phyloP scores from a whole-genome alignment of 352 stramenopile genomes.

The Pythium periplocum region DNA sequence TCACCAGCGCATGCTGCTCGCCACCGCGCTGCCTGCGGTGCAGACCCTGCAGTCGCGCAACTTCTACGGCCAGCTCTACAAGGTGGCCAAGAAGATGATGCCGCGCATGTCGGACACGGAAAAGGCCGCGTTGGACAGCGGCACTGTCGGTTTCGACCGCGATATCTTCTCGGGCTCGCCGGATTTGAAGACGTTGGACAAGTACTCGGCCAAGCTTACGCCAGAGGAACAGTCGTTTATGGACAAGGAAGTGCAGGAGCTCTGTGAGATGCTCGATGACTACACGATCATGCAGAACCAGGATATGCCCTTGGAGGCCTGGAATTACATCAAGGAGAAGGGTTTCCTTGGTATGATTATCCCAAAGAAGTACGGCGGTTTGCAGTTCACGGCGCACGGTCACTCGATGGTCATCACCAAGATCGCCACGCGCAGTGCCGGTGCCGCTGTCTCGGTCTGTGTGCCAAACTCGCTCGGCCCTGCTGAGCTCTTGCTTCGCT shows the following conservation, averaged over 20 bases:
- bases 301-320: conserved; percentile 90
- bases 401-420: conserved; percentile 93
- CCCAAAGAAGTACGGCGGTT: conserved; percentile 93
- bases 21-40: conserved; percentile 36
- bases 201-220: conserved; percentile 92
- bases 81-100: conserved; percentile 94
- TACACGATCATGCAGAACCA: conserved; percentile 90
- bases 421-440: conserved; percentile 88
- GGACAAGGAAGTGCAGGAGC: conserved; percentile 93
- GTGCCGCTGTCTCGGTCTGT: conserved; percentile 92
- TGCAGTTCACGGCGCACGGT: conserved; percentile 87
- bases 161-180: conserved; percentile 96
- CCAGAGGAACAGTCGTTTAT: conserved; percentile 94
- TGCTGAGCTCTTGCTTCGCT: conserved; percentile 94
- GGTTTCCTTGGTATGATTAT: conserved; percentile 99
- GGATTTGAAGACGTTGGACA: conserved; percentile 89
- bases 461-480: conserved; percentile 97
- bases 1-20: conserved; percentile 6
- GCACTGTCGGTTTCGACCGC: conserved; percentile 96
- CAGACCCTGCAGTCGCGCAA: conserved; percentile 64
- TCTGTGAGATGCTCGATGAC: conserved; percentile 96
- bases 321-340: conserved; percentile 96
- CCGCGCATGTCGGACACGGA: conserved; percentile 94
- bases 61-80: conserved; percentile 90
- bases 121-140: conserved; percentile 92